A percentile compares a stretch with the other conserved stretches of the same genome.
These are phyloP conservation scores for Coemansia sp. DNA, from an alignment of 192 early-diverging fungal genomes.

Conservation along the genomic window DNA sequence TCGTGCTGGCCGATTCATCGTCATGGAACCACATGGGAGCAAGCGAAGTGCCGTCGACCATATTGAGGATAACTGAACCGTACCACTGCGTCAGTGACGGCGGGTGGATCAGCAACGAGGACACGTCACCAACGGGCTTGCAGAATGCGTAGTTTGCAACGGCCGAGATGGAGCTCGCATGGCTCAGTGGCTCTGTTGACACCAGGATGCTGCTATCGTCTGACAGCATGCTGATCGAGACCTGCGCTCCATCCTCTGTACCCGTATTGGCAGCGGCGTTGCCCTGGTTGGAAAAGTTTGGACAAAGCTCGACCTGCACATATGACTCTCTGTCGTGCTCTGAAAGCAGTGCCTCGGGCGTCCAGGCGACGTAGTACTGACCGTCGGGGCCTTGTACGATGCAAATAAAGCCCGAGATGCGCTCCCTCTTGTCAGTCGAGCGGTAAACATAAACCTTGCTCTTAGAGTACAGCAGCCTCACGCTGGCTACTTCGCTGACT, in stretches of 20 bases:
- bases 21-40: constrained; percentile 79
- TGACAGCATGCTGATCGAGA: constrained; percentile 34
- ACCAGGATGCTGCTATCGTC: constrained; percentile 43
- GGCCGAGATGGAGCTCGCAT: constrained; percentile 39
- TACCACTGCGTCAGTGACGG: constrained; percentile 71
- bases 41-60: constrained; percentile 63
- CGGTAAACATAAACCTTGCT: constrained; percentile 77
- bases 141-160: constrained; percentile 65
- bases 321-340: constrained; percentile 64
- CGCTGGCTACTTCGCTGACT: constrained; percentile 48
- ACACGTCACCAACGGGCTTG: constrained; percentile 59
- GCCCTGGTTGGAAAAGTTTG: constrained; percentile 36
- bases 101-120: constrained; percentile 66
- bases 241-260: constrained; percentile 12
- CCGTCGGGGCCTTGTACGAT: constrained; percentile 63
- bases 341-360: constrained; percentile 66
- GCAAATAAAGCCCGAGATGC: constrained; percentile 69
- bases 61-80: constrained; percentile 68
- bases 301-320: constrained; percentile 63
- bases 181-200: constrained; percentile 46
- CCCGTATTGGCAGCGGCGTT: neutral
- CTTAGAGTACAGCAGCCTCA: constrained; percentile 66
- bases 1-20: constrained; percentile 63
- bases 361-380: constrained; percentile 72
- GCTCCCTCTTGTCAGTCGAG: constrained; percentile 60